These are phyloP conservation scores for Chlamydomonas incerta DNA, from an alignment of 139 green algal species.

Conservation along the genomic window DNA sequence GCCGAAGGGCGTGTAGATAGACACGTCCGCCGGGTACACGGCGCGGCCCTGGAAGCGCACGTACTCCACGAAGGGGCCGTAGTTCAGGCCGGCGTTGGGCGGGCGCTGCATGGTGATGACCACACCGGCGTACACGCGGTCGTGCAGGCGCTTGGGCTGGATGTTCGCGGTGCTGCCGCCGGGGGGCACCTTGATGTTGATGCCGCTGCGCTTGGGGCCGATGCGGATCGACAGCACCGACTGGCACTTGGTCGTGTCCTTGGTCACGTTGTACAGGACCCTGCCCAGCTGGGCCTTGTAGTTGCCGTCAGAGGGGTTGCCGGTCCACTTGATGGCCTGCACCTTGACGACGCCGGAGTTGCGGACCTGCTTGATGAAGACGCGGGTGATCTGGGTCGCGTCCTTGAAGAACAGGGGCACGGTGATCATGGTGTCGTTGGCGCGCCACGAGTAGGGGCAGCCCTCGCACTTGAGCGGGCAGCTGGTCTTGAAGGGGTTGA, in stretches of 20 bases:
- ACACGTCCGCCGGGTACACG: too few relatives aligned
- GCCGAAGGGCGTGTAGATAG: too few relatives aligned
- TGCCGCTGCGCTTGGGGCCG: background rate
- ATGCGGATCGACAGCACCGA: background rate
- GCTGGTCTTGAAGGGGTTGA: background rate
- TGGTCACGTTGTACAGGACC: background rate
- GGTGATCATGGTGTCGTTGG: too few relatives aligned
- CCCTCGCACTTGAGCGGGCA: background rate
- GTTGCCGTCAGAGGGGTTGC: background rate
- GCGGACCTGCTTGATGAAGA: slow-evolving; percentile 26
- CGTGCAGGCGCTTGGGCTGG: too few relatives aligned
- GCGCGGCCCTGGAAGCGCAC: too few relatives aligned
- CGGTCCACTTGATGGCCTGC: slow-evolving; percentile 20
- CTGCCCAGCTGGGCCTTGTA: background rate
- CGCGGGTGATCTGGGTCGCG: background rate
- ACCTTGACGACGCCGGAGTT: background rate
- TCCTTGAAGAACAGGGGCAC: slow-evolving; percentile 20
- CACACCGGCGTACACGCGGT: too few relatives aligned
- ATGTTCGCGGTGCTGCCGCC: too few relatives aligned
- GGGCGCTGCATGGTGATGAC: too few relatives aligned
- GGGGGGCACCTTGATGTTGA: too few relatives aligned
- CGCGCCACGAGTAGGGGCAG: background rate
- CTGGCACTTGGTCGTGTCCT: background rate
- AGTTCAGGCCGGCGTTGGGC: too few relatives aligned
- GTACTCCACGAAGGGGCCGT: too few relatives aligned